A percentile compares a stretch with the other conserved stretches of the same genome.
These are phyloP conservation scores for Cyclospora cayetanensis DNA, from an alignment of 169 alveolate species.

Conservation along the genomic window DNA sequence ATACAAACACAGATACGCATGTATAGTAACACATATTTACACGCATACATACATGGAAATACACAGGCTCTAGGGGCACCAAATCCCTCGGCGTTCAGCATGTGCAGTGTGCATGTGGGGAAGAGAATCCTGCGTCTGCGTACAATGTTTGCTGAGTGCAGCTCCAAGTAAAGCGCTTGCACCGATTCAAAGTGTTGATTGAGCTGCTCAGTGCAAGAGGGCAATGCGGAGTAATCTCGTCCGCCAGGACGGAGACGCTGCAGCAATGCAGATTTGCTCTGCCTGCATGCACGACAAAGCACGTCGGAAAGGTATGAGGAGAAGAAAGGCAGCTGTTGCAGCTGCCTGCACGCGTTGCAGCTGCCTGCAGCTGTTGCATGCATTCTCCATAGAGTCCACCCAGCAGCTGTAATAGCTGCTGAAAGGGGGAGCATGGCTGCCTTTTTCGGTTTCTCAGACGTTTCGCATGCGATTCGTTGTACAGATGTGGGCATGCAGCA, in stretches of 20 bases:
- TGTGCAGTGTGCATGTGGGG: not conserved
- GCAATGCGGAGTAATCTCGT: not conserved
- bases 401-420: no score
- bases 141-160: not conserved
- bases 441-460: no score
- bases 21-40: not conserved
- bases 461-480: no score
- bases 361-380: no score
- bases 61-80: not conserved
- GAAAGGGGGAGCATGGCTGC: no score
- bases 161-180: not conserved
- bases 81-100: not conserved
- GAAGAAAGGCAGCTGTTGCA: no score
- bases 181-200: not conserved
- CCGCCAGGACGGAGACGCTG: slow-evolving; percentile 7
- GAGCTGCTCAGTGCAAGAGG: not conserved
- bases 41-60: not conserved
- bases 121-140: not conserved
- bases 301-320: no score
- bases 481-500: not conserved
- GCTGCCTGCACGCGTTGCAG: no score
- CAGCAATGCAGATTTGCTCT: not conserved
- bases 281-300: not conserved
- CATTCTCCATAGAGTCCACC: no score
- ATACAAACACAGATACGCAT: not conserved